Percentiles rank a stretch among this genome's conserved stretches.
These are phyloP conservation scores for Knufia fluminis DNA, from an alignment of 2,329 filamentous ascomycete species.

Conservation along the genomic window DNA sequence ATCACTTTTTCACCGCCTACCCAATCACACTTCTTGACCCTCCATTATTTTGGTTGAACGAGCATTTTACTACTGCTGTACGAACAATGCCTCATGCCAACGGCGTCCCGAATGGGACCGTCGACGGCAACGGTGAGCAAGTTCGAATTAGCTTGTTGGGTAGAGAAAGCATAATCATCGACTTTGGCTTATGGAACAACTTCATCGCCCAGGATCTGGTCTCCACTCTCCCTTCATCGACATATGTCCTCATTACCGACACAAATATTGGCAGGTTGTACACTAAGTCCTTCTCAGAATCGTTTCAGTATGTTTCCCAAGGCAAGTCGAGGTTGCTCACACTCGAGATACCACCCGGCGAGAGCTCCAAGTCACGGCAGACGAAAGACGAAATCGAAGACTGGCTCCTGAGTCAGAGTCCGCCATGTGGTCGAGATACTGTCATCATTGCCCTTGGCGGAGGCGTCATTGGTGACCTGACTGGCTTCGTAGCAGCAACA, in stretches of 20 bases:
- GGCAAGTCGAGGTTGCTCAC: slow-evolving; percentile 58
- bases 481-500: slow-evolving; percentile 92
- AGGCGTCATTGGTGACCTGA: slow-evolving; percentile 96
- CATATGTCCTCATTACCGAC: slow-evolving; percentile 94
- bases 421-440: slow-evolving; percentile 83
- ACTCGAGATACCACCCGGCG: slow-evolving; percentile 80
- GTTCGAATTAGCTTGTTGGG: slow-evolving; percentile 67
- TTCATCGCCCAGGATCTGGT: slow-evolving; percentile 77
- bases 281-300: slow-evolving; percentile 62
- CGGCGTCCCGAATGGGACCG: slow-evolving; percentile 7
- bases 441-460: slow-evolving; percentile 91
- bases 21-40: slow-evolving; percentile 2
- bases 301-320: slow-evolving; percentile 45
- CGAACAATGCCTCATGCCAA: slow-evolving; percentile 10
- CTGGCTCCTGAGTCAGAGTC: slow-evolving; percentile 79
- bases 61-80: not conserved
- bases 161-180: slow-evolving; percentile 81
- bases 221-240: slow-evolving; percentile 67
- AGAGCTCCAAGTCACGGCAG: slow-evolving; percentile 84
- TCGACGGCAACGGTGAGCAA: slow-evolving; percentile 18
- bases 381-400: slow-evolving; percentile 96
- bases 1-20: slow-evolving; percentile 8
- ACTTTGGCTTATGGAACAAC: slow-evolving; percentile 79
- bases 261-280: slow-evolving; percentile 80
- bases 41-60: not conserved